These are phyloP conservation scores for Pleurotus ostreatus DNA, from an alignment of 768 basidiomycete species.

Conservation along the genomic window DNA sequence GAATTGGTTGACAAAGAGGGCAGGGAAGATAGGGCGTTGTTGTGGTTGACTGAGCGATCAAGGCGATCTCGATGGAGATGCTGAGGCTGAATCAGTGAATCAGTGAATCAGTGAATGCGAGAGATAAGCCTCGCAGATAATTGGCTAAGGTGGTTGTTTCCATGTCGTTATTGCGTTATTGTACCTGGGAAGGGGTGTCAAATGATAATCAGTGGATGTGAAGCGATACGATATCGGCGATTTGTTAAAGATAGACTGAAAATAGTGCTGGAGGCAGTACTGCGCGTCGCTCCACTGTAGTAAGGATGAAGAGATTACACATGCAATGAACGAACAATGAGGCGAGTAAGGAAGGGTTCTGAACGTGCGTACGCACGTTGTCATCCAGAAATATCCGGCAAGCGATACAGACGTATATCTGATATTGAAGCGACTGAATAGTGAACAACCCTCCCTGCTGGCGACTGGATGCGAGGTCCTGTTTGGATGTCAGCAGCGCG, in stretches of 20 bases:
- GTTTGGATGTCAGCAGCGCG: neutral
- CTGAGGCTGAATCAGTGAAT: neutral
- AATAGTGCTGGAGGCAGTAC: neutral
- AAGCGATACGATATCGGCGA: neutral
- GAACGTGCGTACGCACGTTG: neutral
- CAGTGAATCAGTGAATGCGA: neutral
- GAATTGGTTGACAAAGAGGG: conserved; percentile 2
- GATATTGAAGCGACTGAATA: neutral
- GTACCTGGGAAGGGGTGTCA: neutral
- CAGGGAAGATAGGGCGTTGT: no score
- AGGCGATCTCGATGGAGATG: neutral
- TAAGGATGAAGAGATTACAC: neutral
- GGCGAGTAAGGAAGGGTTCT: neutral
- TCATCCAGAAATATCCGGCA: no score
- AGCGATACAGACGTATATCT: neutral
- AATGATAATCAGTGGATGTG: neutral
- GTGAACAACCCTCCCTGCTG: neutral
- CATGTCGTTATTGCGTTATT: no score
- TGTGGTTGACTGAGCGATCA: neutral
- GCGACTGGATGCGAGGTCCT: no score
- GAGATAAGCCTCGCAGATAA: neutral
- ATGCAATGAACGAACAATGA: neutral
- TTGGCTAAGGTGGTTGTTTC: neutral
- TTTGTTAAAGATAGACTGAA: neutral
- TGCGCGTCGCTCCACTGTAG: neutral